These are phyloP conservation scores for Psidium guajava DNA, from an alignment of 345 rosid genomes.

Conservation along the genomic window DNA sequence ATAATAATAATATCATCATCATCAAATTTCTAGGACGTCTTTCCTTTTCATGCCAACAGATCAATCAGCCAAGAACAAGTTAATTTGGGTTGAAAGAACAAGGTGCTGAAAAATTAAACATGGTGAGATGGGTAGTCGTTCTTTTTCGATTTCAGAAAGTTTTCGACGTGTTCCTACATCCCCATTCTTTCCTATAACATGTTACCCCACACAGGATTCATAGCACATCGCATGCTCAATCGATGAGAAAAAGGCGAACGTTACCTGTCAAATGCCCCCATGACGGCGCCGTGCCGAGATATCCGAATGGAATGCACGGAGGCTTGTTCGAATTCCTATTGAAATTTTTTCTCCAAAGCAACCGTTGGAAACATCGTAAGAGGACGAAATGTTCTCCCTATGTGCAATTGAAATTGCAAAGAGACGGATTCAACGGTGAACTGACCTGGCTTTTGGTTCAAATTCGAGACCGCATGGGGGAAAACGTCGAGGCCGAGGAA, in stretches of 20 bases:
- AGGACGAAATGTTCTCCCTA: neutral
- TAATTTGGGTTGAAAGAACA: accelerated
- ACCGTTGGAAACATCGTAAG: neutral
- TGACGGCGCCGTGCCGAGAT: accelerated
- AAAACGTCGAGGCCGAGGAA: neutral
- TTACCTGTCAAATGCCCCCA: neutral
- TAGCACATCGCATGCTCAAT: neutral
- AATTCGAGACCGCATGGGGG: neutral
- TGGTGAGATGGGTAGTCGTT: neutral
- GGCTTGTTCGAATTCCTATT: neutral
- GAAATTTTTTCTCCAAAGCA: neutral
- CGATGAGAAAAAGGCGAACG: neutral
- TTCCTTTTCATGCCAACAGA: neutral
- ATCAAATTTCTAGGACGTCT: neutral
- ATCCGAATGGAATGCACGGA: neutral
- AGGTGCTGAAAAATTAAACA: neutral
- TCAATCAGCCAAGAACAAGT: neutral
- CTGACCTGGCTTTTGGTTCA: neutral
- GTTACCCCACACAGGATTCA: neutral
- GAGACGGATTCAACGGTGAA: neutral
- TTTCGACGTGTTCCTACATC: neutral
- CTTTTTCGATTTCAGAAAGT: neutral
- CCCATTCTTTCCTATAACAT: neutral
- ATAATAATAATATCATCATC: neutral
- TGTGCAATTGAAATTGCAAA: neutral